These are phyloP conservation scores for Leishmania tropica DNA, from an alignment of 208 protist species.

Conservation along the genomic window DNA sequence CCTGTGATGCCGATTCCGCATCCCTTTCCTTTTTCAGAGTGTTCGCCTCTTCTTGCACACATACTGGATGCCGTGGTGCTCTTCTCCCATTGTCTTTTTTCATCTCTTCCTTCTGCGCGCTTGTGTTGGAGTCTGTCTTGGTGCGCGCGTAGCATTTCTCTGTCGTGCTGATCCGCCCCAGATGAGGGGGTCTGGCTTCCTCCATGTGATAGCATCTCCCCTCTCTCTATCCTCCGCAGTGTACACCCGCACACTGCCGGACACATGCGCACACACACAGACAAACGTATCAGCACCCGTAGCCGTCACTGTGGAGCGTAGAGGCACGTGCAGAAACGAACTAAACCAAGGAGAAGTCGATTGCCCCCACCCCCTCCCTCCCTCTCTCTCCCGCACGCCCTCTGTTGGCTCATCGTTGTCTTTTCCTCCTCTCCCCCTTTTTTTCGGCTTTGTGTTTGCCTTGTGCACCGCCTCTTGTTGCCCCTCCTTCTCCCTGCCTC, in stretches of 20 bases:
- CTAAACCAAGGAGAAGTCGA: too few relatives aligned
- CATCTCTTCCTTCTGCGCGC: conserved; percentile 17
- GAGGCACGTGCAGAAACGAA: neutral
- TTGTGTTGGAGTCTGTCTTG: neutral
- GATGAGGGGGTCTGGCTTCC: neutral
- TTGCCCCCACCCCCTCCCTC: too few relatives aligned
- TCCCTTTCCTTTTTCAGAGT: neutral
- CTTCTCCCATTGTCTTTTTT: neutral
- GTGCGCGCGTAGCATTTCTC: neutral
- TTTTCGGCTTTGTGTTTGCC: neutral
- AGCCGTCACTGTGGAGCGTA: neutral
- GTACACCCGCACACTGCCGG: neutral
- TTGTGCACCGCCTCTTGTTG: neutral
- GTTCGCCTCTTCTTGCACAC: neutral
- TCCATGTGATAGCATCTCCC: conserved; percentile 1
- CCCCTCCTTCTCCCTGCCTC: neutral
- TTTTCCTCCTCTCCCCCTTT: too few relatives aligned
- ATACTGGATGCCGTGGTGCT: neutral
- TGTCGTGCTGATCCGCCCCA: neutral
- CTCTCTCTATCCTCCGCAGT: neutral
- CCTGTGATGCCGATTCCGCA: neutral
- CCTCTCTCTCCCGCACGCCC: neutral
- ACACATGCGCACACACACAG: neutral
- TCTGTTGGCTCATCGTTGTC: neutral
- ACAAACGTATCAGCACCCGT: neutral